These are phyloP conservation scores for Aspergillus tubingensis DNA, from an alignment of 2,329 filamentous ascomycete species.

Conservation along the genomic window DNA sequence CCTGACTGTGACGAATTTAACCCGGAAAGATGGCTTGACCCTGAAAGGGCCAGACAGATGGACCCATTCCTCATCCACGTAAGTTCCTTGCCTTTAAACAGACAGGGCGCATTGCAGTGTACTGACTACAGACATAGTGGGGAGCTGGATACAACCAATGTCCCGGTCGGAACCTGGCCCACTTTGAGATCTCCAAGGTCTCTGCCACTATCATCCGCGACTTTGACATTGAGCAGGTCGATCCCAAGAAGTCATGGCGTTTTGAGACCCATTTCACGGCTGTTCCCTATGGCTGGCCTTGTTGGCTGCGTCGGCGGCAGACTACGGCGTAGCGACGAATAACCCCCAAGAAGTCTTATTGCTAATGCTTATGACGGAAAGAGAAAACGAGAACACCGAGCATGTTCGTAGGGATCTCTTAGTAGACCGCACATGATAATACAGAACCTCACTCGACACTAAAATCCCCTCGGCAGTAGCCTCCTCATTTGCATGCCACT, in stretches of 20 bases:
- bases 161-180: conserved; percentile 39
- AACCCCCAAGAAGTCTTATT: too few species aligned
- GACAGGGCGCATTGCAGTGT: too few species aligned
- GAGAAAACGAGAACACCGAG: too few species aligned
- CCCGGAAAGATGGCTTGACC: conserved; percentile 28
- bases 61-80: conserved; percentile 15
- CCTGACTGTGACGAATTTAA: conserved; percentile 27
- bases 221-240: conserved; percentile 34
- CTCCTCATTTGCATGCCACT: not conserved
- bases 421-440: too few species aligned
- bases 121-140: conserved; percentile 23
- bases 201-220: conserved; percentile 35
- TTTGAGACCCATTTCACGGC: conserved; percentile 29
- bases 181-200: conserved; percentile 41
- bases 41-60: conserved; percentile 9
- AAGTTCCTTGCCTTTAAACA: not conserved
- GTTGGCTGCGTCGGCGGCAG: not conserved
- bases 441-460: not conserved
- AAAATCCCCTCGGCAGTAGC: not conserved
- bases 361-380: too few species aligned
- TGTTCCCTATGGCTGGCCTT: conserved; percentile 5
- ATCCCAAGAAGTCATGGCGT: conserved; percentile 21
- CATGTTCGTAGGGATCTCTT: rapidly evolving
- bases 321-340: not conserved
- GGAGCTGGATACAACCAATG: conserved; percentile 42